Evolutionary conservation across 345 rosid species (phyloP), one percentile per base, ranked within the genome.

Genomic region (Rhodamnia rubescens): DNA sequence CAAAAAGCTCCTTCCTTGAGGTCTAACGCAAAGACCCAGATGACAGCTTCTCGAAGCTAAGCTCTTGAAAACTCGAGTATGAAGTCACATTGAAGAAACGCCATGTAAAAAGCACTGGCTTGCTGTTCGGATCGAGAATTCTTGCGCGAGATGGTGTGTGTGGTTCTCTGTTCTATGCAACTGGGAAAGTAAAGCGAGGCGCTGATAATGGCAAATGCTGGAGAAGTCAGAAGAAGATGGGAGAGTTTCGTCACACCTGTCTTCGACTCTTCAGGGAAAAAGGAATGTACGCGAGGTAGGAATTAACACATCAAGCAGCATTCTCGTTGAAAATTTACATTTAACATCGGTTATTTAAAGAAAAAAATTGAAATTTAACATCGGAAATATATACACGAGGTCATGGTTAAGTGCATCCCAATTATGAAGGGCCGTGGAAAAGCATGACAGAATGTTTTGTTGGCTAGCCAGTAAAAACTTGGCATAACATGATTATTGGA

Each of bases 71-170:
- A 10, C 80, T 36, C 80, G 54, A 78, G 78, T 42, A 44, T 27
- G 47, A 53, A 53, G 24, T 54, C 69, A 81, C 83, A 75, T 85
- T 78, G 86, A 85, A 40, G 83, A 47, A 78, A 56, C 36, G 51
- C 82, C 61, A 51, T 36, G 54, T 26, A 64, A 83, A 32, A 57
- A 10, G 49, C 53, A 44, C 75, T 20, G 24, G 21, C 50, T 15
- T 8, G 74, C 32, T 6, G 53, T 27, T 9, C 16, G 85, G 53
- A 42, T 3, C 6, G 53, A 58, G 51, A 55, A 44, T 83, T 14
- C 53, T 8, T 29, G 40, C 40, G 29, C 9, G 52, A 12, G 75
- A 15, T 7, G 47, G 47, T 1, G 5, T 3, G 2, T 32, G 6
- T 18, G 11, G 18, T 52, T 52, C 53, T 14, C 53, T 13, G 53